phyloP scores from a whole-genome alignment of 1,284 basidiomycete species.

The Heliocybe sulcata region DNA sequence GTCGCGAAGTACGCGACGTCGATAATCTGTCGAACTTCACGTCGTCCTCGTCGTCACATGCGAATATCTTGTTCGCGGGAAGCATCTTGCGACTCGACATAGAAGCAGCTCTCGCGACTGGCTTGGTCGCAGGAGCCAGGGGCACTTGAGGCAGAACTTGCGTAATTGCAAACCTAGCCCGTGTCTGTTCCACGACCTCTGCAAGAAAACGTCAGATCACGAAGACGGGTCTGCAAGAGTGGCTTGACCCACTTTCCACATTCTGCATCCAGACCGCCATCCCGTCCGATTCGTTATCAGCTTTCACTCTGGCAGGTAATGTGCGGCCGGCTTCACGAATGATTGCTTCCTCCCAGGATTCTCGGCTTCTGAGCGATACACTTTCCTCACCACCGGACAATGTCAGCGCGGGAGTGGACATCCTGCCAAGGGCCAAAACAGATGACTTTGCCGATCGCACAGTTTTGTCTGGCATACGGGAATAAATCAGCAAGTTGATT shows the following conservation, averaged over 20 bases:
- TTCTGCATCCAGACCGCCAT: slow-evolving; percentile 73
- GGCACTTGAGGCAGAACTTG: slow-evolving; percentile 52
- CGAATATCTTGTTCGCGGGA: slow-evolving; percentile 66
- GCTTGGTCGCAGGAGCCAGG: slow-evolving; percentile 45
- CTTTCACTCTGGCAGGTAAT: slow-evolving; percentile 38
- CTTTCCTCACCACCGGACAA: slow-evolving; percentile 24
- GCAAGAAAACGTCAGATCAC: background rate
- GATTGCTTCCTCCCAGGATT: slow-evolving; percentile 41
- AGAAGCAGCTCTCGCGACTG: slow-evolving; percentile 32
- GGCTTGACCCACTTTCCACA: slow-evolving; percentile 60
- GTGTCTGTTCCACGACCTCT: slow-evolving; percentile 74
- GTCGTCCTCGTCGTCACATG: slow-evolving; percentile 31
- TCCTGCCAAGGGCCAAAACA: slow-evolving; percentile 32
- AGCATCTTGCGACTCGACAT: slow-evolving; percentile 49
- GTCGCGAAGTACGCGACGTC: slow-evolving; percentile 8
- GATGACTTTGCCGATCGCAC: slow-evolving; percentile 47
- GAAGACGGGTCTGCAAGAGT: background rate
- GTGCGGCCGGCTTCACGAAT: slow-evolving; percentile 38
- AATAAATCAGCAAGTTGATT: background rate
- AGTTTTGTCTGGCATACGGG: slow-evolving; percentile 38
- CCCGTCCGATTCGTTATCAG: slow-evolving; percentile 52
- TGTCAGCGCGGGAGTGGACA: slow-evolving; percentile 28
- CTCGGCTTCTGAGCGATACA: slow-evolving; percentile 18
- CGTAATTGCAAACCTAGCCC: slow-evolving; percentile 60
- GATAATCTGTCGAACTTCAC: slow-evolving; percentile 24